A percentile compares a stretch with the other conserved stretches of the same genome.
Conservation (phyloP, 208 protist species). For the Naegleria lovaniensis region DNA sequence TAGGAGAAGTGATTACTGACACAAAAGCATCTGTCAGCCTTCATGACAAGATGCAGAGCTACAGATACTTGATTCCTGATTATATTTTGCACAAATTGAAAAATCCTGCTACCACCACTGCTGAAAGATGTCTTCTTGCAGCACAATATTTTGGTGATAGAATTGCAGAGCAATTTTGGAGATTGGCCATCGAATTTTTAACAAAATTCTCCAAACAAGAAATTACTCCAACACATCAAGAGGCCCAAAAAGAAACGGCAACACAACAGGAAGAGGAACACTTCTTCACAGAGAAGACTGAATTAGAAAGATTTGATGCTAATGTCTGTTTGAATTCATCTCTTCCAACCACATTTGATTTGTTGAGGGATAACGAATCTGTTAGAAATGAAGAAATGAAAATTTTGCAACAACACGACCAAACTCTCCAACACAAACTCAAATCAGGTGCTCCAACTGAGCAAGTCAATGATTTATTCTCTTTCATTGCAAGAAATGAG, state of each 20-base stretch:
- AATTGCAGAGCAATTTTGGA: conserved; percentile 5
- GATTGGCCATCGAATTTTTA: neutral
- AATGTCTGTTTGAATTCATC: neutral
- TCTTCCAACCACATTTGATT: conserved; percentile 3
- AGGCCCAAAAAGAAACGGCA: neutral
- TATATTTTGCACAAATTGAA: neutral
- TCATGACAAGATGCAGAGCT: neutral
- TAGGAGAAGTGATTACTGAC: neutral
- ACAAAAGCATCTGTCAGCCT: neutral
- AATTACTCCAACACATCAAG: neutral
- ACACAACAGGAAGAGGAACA: neutral
- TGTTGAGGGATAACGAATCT: neutral
- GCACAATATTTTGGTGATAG: conserved; percentile 11
- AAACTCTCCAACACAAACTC: neutral
- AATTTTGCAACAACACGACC: neutral
- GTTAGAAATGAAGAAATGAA: neutral
- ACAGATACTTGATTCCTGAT: neutral
- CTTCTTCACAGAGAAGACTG: neutral
- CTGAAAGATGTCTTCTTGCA: neutral
- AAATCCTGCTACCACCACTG: neutral
- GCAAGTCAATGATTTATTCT: neutral
- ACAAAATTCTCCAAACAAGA: neutral
- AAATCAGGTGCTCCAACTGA: neutral
- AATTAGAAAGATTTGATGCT: neutral
- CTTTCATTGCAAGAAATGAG: neutral